Evolutionary conservation across 345 rosid species (phyloP), one percentile per base, ranked within the genome.

Genomic region (Hevea brasiliensis): DNA sequence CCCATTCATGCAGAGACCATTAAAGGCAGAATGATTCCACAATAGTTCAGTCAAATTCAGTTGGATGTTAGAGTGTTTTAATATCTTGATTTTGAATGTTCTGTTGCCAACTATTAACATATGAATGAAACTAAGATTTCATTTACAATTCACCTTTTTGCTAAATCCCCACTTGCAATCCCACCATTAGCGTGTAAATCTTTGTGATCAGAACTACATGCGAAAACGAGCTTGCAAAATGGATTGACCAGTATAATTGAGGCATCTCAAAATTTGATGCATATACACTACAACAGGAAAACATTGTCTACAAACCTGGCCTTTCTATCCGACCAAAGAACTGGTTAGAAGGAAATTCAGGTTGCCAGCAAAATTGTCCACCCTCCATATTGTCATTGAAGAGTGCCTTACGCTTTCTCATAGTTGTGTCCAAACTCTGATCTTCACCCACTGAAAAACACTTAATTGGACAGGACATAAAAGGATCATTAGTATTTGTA

Each of bases 321-420:
- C 84, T 76, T 69, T 76, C 79, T 72, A 67, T 77, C 53, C 76
- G 72, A 69, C 81, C 60, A 71, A 37, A 65, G 42, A 68, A 77
- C 67, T 48, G 73, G 73, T 77, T 79, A 79, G 84, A 74, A 51
- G 82, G 74, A 58, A 74, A 74, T 53, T 78, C 81, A 8, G 69
- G 59, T 68, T 18, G 88, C 85, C 79, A 71, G 76, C 74, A 75
- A 81, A 78, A 85, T 61, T 81, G 82, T 65, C 51, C 75, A 63
- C 76, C 85, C 70, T 84, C 86, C 74, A 64, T 73, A 57, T 76
- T 71, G 53, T 82, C 87, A 71, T 77, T 70, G 73, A 81, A 81
- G 67, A 85, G 69, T 29, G 79, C 72, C 79, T 82, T 88, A 2
- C 80, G 91, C 82, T 82, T 87, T 82, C 86, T 80, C 60, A 82